Base-by-base conservation (phyloP, 345 rosid species). In the Pistacia atlantica region DNA sequence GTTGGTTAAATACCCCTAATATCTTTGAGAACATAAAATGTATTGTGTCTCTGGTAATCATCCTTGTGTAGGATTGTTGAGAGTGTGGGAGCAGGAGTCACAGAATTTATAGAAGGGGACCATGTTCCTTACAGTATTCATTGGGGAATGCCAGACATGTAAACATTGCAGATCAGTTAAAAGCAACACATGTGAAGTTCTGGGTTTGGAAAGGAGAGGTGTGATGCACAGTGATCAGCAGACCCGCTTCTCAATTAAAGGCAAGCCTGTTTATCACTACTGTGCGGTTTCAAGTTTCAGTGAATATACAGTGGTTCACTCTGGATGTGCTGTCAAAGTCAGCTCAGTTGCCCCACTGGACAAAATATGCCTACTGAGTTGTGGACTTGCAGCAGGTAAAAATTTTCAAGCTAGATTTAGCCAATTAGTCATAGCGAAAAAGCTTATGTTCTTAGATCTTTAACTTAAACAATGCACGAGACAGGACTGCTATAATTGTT, bases 251-350 rank as follows among this genome's bases (percentile, higher is more conserved):
- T 90, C 89, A 2, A 78, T 92, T 38, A 87, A 86, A 81, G 98
- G 96, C 79, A 87, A 87, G 71, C 92, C 94, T 12, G 83, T 95
- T 70, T 93, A 86, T 81, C 98, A 95, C 76, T 95, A 87, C 79
- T 92, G 96, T 57, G 99, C 97, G 0, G 93, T 95, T 81, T 93
- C 99, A 8, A 95, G 99, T 86, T 93, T 95, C 84, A 90, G 97
- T 12, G 98, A 93, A 79, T 95, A 90, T 79, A 91, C 95, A 0
- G 97, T 95, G 49, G 99, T 95, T 74, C 95, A 92, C 78, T 87
- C 97, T 11, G 98, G 99, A 7, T 92, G 97, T 86, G 97, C 99
- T 73, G 96, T 91, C 69, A 95, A 95, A 86, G 89, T 95, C 42
- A 84, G 81, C 76, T 80, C 87, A 18, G 5, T 42, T 13, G 99